Evolutionary conservation across 768 basidiomycete species (phyloP), one percentile per base, ranked within the genome.

Genomic region (Podaxis sp.): DNA sequence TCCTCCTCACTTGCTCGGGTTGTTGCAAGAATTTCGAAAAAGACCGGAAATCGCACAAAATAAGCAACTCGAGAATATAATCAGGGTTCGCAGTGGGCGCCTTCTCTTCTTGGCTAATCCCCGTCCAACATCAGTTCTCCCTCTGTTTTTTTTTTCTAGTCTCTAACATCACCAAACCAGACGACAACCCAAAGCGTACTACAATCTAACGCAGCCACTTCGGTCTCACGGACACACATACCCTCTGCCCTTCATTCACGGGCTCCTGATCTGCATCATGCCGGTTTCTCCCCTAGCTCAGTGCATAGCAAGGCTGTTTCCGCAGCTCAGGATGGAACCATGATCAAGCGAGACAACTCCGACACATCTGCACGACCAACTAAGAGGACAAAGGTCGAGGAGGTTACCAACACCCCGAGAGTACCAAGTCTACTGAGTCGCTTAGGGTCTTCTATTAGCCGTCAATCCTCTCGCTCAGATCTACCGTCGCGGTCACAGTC

Each of bases 71-170:
- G 75, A 79, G 72, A 71, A 71, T 61, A 77, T 83, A 64, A 79
- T 83, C 62, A 84, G 80, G 84, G 84, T 85, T 84, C 82, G 84
- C 81, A 79, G 68, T 77, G 79, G 79, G 71, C 78, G 69, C 68
- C 71, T 77, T 75, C 38, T 30, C 30, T 58, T 49, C 3, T 40
- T 57, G 46, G n/a, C 36, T 63, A 53, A n/a, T 56, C 57, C 57
- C 39, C 33, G 22, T 64, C 57, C 63, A 64, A 59, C 57, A 52
- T 57, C 40, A 19, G 40, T 42, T 38, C 38, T 46, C 19, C 63
- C 54, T 22, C 33, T 33, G 30, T 40, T n/a, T 53, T 17, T 53
- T 17, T 59, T 59, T 59, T 56, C 49, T 59, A 64, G 58, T 59
- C 57, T n/a, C 57, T 63, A 24, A 26, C 54, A 38, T 36, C 28